A percentile compares a stretch with the other conserved stretches of the same genome.
Evolutionary conservation across 2,329 filamentous ascomycete genomes (phyloP).

Genomic region (Xylariaceae sp.): DNA sequence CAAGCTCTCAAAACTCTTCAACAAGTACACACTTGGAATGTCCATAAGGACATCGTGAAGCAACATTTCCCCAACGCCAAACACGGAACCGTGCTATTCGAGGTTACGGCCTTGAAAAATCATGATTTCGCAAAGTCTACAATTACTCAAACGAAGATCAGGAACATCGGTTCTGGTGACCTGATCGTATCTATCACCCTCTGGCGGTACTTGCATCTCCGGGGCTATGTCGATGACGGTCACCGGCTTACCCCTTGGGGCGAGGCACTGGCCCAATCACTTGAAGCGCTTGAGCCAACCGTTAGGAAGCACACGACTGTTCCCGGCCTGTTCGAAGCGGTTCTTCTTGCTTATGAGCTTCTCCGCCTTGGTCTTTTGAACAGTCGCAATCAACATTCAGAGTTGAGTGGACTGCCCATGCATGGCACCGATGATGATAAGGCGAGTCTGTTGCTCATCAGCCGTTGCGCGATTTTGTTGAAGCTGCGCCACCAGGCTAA

Average conservation of each 20-base stretch:
- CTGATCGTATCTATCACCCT: slow-evolving; percentile 75
- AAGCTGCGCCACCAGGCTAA: slow-evolving; percentile 83
- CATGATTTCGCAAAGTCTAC: slow-evolving; percentile 73
- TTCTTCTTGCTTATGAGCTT: slow-evolving; percentile 85
- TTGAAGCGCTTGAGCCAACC: slow-evolving; percentile 66
- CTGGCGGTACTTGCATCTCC: slow-evolving; percentile 88
- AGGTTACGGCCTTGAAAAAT: slow-evolving; percentile 73
- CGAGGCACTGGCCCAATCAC: slow-evolving; percentile 73
- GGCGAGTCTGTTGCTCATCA: slow-evolving; percentile 79
- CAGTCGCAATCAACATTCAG: slow-evolving; percentile 64
- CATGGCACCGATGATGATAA: slow-evolving; percentile 74
- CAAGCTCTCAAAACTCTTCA: slow-evolving; percentile 53
- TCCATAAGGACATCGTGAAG: slow-evolving; percentile 65
- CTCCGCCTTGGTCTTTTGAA: slow-evolving; percentile 81
- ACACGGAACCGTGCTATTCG: slow-evolving; percentile 60
- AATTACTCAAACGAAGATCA: slow-evolving; percentile 63
- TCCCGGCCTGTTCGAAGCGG: slow-evolving; percentile 72
- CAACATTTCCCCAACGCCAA: slow-evolving; percentile 53
- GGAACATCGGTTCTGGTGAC: slow-evolving; percentile 69
- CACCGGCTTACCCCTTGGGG: slow-evolving; percentile 89
- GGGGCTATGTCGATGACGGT: slow-evolving; percentile 79
- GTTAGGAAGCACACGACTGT: slow-evolving; percentile 53
- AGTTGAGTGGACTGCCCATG: slow-evolving; percentile 61
- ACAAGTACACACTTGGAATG: slow-evolving; percentile 70
- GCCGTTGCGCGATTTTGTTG: slow-evolving; percentile 82